Evolutionary conservation across 805 yeast species (phyloP).

Genomic region (Kodamaea jinghongensis): DNA sequence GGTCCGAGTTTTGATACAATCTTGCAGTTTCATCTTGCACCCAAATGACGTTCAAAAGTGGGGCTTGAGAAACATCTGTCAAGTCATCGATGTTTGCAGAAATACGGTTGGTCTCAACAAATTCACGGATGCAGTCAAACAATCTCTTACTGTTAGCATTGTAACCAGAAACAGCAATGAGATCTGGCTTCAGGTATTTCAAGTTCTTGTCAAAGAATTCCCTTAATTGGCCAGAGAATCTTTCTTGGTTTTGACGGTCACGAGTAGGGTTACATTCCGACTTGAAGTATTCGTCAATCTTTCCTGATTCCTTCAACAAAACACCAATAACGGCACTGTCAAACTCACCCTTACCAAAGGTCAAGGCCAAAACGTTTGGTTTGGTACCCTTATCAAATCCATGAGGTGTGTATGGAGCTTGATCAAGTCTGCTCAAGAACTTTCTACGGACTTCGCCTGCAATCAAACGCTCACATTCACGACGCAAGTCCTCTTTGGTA

Average conservation of each 20-base stretch:
- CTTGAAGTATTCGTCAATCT: constrained; percentile 71
- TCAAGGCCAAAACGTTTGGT: constrained; percentile 78
- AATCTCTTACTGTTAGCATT: constrained; percentile 68
- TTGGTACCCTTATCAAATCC: constrained; percentile 75
- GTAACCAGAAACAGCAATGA: constrained; percentile 85
- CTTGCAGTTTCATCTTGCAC: constrained; percentile 93
- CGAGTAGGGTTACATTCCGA: constrained; percentile 68
- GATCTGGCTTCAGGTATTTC: constrained; percentile 66
- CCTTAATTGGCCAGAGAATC: constrained; percentile 60
- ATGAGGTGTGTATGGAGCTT: constrained; percentile 88
- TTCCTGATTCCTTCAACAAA: constrained; percentile 75
- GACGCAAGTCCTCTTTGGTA: constrained; percentile 78
- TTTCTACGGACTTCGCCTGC: constrained; percentile 66
- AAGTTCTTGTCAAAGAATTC: constrained; percentile 62
- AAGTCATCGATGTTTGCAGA: constrained; percentile 50
- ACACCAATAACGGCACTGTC: constrained; percentile 86
- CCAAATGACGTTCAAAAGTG: constrained; percentile 68
- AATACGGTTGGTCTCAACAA: constrained; percentile 56
- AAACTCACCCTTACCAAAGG: constrained; percentile 83
- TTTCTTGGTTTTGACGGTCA: constrained; percentile 41
- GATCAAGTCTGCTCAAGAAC: constrained; percentile 74
- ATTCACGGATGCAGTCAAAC: constrained; percentile 51
- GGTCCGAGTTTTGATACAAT: constrained; percentile 73
- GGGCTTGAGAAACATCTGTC: constrained; percentile 40
- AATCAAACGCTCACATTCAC: constrained; percentile 69